Base-by-base conservation (phyloP, 202 grass and related monocot species). In the Musa balbisiana region DNA sequence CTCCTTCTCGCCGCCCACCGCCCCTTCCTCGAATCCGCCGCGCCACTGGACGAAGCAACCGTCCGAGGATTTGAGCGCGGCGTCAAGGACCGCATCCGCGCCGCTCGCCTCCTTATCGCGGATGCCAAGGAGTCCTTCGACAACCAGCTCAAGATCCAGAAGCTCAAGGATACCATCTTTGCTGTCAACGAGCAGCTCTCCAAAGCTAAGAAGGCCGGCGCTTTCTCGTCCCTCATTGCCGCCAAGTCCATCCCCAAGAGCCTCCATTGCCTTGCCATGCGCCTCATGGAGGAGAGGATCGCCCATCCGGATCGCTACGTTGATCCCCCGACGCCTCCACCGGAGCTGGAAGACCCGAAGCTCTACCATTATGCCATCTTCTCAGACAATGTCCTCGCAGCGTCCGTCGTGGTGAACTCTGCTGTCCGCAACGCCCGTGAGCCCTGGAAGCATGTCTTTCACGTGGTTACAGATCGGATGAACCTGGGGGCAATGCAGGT, bases 401-500 rank as follows among this genome's bases (percentile, higher is more conserved):
- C 91, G 51, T 99, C 91, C 1, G 92, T 93, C 27, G 95, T 99
- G 56, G 91, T 99, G 51, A 90, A 92, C 73, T 99, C 95, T 50
- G 87, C 91, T 53, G 87, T 99, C 3, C 82, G 80, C 73, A 94
- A 99, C 58, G 87, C 95, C 19, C 22, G 13, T 19, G 91, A 99
- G 24, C 91, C 95, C 49, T 88, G 82, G 0, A 88, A 83, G 79
- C 95, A 99, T 75, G 89, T 92, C 64, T 99, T 99, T 82, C 95
- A 99, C 54, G 95, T 99, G 10, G 95, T 99, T 76, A 99, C 95
- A 2, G 95, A 99, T 25, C 77, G 91, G 43, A 99, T 94, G 95
- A 94, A 99, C 77, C 91, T 99, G 19, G 88, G 88, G 12, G 95
- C 95, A 55, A 99, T 99, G 95, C 95, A 99, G 94, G 94, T 98